phyloP scores from a whole-genome alignment of 2,329 filamentous ascomycete genomes.

The Claviceps spartinae region DNA sequence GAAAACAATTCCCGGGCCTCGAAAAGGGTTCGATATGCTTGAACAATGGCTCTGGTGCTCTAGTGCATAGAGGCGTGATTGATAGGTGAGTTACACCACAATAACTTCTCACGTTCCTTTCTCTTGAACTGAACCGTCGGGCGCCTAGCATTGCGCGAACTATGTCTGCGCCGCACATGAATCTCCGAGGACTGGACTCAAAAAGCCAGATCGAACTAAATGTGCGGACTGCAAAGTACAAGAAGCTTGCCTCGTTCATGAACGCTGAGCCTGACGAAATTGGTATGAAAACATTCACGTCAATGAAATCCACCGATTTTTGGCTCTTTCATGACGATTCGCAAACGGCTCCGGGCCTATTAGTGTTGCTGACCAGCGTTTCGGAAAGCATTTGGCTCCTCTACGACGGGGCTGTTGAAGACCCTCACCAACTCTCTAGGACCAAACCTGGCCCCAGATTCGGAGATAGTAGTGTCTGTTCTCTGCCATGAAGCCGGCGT shows the following conservation, averaged over 20 bases:
- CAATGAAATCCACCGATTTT: too few species aligned
- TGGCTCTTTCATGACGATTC: background rate
- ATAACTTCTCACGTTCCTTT: too few species aligned
- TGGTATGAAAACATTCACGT: background rate
- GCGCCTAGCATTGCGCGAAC: constrained; percentile 3
- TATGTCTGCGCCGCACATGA: constrained; percentile 6
- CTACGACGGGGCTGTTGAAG: constrained; percentile 63
- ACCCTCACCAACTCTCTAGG: constrained; percentile 46
- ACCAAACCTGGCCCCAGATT: constrained; percentile 17
- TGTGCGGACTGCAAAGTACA: background rate
- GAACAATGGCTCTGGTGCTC: constrained; percentile 5
- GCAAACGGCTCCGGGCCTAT: background rate
- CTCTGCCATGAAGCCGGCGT: constrained; percentile 71
- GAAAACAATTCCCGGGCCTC: constrained; percentile 1
- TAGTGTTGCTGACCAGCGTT: background rate
- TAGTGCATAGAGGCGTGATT: background rate
- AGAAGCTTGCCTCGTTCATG: constrained; percentile 5
- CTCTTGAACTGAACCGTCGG: background rate
- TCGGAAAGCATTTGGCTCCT: constrained; percentile 46
- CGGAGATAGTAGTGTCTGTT: constrained; percentile 54
- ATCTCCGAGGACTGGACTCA: constrained; percentile 6
- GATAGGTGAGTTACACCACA: background rate
- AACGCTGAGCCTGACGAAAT: constrained; percentile 1
- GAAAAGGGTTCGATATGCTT: background rate
- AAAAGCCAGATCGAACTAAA: constrained; percentile 4